Evolutionary conservation across 2,329 filamentous ascomycete genomes (phyloP).

Genomic region (Sporothrix pseudoabietina): DNA sequence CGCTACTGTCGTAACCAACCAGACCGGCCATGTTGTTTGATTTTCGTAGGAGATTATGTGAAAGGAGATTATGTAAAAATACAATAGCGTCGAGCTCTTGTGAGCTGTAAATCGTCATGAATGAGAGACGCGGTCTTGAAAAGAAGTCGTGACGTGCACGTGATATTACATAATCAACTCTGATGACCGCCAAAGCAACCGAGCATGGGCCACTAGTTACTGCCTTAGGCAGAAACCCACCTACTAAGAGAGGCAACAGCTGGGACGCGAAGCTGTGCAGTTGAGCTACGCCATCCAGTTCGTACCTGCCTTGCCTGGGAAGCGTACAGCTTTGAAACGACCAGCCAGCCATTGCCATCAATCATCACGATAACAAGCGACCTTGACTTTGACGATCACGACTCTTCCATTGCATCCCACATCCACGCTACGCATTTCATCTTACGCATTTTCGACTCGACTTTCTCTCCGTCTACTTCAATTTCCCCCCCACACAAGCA

Average conservation of each 20-base stretch:
- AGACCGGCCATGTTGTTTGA: slow-evolving; percentile 46
- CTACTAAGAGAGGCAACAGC: slow-evolving; percentile 37
- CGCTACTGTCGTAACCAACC: slow-evolving; percentile 56
- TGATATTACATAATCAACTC: background rate
- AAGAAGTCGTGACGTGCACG: background rate
- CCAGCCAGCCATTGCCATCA: background rate
- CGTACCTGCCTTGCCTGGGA: slow-evolving; percentile 3
- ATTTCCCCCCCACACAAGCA: slow-evolving; percentile 8
- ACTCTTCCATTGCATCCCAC: background rate
- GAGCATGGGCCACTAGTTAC: background rate
- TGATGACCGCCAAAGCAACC: background rate
- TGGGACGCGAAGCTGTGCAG: slow-evolving; percentile 38
- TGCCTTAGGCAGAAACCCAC: slow-evolving; percentile 25
- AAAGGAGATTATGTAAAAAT: no score
- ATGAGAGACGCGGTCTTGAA: background rate
- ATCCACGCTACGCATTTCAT: background rate
- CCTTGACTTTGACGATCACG: background rate
- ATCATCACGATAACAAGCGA: background rate
- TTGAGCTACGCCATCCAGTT: slow-evolving; percentile 26
- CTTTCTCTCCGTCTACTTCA: background rate
- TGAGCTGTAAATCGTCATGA: background rate
- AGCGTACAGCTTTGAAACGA: slow-evolving; percentile 11
- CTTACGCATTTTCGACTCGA: background rate
- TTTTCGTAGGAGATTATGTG: background rate
- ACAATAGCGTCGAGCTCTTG: background rate